phyloP scores from a whole-genome alignment of 768 basidiomycete species.

The Tylopilus cervinicoccineus region DNA sequence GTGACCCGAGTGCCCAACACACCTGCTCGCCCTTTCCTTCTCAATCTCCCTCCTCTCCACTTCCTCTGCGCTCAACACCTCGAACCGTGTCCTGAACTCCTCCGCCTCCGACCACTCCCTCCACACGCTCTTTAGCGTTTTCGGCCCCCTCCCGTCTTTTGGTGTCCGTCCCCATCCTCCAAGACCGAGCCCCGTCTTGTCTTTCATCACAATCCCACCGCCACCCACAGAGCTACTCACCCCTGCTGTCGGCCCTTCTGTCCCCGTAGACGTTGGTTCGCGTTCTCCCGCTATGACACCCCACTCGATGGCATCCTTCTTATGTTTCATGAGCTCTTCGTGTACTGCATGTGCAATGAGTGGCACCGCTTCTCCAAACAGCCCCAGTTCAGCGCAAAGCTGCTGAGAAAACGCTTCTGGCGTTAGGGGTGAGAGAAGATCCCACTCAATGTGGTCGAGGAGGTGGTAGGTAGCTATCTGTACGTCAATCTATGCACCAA shows the following conservation, averaged over 20 bases:
- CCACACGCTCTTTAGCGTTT: slow-evolving; percentile 84
- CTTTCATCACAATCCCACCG: slow-evolving; percentile 61
- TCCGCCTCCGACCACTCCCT: slow-evolving; percentile 91
- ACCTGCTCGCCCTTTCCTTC: slow-evolving; percentile 76
- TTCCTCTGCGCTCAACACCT: slow-evolving; percentile 86
- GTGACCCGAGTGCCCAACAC: slow-evolving; percentile 25
- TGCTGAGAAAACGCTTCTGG: slow-evolving; percentile 80
- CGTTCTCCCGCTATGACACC: slow-evolving; percentile 72
- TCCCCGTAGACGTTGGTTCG: slow-evolving; percentile 21
- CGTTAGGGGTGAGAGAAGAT: slow-evolving; percentile 87
- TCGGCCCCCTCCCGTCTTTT: slow-evolving; percentile 78
- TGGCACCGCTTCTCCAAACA: slow-evolving; percentile 83
- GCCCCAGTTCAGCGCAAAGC: slow-evolving; percentile 82
- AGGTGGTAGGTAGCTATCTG: slow-evolving; percentile 92
- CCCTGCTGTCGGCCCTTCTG: slow-evolving; percentile 15
- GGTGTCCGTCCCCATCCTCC: slow-evolving; percentile 72
- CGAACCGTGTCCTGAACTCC: slow-evolving; percentile 85
- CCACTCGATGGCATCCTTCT: slow-evolving; percentile 93
- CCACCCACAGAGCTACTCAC: slow-evolving; percentile 11
- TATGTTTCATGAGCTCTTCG: slow-evolving; percentile 93
- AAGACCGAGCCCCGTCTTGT: slow-evolving; percentile 77
- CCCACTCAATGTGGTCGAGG: slow-evolving; percentile 97
- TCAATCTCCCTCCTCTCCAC: slow-evolving; percentile 88
- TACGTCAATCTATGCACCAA: slow-evolving; percentile 75
- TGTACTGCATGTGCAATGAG: slow-evolving; percentile 91